Evolutionary conservation across 1,139 yeast species (phyloP).

Genomic region (Pichia sp.): DNA sequence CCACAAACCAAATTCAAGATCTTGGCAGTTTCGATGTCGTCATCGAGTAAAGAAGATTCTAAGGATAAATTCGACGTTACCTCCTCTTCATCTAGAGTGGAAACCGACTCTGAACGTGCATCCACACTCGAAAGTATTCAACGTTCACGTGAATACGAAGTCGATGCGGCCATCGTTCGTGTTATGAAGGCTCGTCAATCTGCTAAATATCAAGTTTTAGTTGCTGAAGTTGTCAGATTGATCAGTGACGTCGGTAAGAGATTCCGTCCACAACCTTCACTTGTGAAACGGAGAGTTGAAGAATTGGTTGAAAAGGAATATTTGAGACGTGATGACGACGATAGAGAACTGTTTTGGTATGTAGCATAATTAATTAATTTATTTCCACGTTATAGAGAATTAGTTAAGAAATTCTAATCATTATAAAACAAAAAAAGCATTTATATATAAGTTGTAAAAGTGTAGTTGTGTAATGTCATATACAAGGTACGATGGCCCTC

Average conservation of each 20-base stretch:
- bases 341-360: constrained; percentile 66
- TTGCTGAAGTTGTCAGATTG: constrained; percentile 48
- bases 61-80: constrained; percentile 43
- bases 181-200: constrained; percentile 76
- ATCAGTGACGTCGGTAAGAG: constrained; percentile 59
- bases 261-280: constrained; percentile 57
- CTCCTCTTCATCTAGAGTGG: constrained; percentile 32
- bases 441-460: not conserved
- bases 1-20: constrained; percentile 75
- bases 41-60: not conserved
- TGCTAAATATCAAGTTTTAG: constrained; percentile 60
- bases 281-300: constrained; percentile 79
- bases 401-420: not conserved
- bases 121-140: constrained; percentile 41
- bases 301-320: constrained; percentile 83
- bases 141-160: constrained; percentile 53
- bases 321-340: constrained; percentile 66
- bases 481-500: not conserved
- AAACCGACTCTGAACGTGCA: constrained; percentile 40
- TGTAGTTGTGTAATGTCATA: not conserved
- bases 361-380: constrained; percentile 54
- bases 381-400: not conserved
- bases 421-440: not conserved
- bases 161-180: constrained; percentile 89
- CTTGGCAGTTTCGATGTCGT: constrained; percentile 56